Percentiles rank a stretch among this genome's conserved stretches.
phyloP scores from a whole-genome alignment of 1,284 basidiomycete species.

The Sporisorium reilianum region DNA sequence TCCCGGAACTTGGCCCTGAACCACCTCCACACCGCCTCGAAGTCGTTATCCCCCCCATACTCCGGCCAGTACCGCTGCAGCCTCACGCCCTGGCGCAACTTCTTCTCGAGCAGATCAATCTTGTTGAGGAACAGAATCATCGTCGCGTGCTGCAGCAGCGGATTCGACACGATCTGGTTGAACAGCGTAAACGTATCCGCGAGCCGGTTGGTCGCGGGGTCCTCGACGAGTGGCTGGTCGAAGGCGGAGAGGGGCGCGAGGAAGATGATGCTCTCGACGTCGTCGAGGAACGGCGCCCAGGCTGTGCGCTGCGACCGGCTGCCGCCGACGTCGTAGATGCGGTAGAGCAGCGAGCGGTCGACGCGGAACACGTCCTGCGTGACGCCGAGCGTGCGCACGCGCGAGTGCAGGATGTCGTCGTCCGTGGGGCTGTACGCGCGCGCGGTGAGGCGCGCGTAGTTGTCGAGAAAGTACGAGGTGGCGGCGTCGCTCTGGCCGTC shows the following conservation, averaged over 20 bases:
- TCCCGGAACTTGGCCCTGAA: constrained; percentile 48
- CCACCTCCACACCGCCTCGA: constrained; percentile 55
- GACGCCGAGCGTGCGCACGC: constrained; percentile 55
- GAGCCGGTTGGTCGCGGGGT: constrained; percentile 40
- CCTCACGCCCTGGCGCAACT: constrained; percentile 26
- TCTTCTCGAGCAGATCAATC: constrained; percentile 52
- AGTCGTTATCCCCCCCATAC: constrained; percentile 50
- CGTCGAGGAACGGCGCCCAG: constrained; percentile 54
- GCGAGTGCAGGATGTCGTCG: constrained; percentile 57
- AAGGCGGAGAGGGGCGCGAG: constrained; percentile 58
- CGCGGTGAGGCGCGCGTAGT: constrained; percentile 29
- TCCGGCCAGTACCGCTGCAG: constrained; percentile 33
- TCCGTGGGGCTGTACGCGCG: constrained; percentile 34
- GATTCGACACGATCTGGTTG: constrained; percentile 38
- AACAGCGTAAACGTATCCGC: constrained; percentile 49
- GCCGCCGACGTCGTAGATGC: constrained; percentile 59
- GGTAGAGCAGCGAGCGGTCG: constrained; percentile 35
- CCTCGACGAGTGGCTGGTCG: constrained; percentile 53
- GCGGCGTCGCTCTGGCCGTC: constrained; percentile 26
- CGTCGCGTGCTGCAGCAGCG: constrained; percentile 31
- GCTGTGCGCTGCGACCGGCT: constrained; percentile 38
- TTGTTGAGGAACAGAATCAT: constrained; percentile 62
- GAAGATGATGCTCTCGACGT: constrained; percentile 53
- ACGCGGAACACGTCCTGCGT: constrained; percentile 50
- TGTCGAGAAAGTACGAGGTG: constrained; percentile 46